Evolutionary conservation across 306 rosid genomes (phyloP), one percentile per base, ranked within the genome.

Genomic region (Cercis canadensis): DNA sequence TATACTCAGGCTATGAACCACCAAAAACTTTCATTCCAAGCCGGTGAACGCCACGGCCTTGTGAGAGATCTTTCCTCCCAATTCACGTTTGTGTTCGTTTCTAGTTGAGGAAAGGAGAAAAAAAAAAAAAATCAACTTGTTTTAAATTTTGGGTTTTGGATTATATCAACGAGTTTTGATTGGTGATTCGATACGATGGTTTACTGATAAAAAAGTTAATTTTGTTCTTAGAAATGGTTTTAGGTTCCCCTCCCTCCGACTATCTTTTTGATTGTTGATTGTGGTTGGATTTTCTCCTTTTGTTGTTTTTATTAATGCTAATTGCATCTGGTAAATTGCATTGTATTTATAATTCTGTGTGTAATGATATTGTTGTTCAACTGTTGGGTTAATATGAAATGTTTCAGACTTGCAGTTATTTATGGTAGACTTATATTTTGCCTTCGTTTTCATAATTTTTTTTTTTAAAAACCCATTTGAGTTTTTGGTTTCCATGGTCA

Each of bases 31-130:
- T 84, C 89, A 10, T 84, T 84, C 62, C 89, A 81, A 52, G 80
- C 89, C 61, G 86, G 86, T 54, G 80, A 84, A 78, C 89, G 86
- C 19, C 86, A 84, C 33, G 78, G 78, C 58, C 89, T 84, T 14
- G 89, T 81, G 68, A 54, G 73, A 4, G 73, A 4, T 37, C 40
- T 62, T 24, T 19, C 31, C 39, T 9, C 44, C 16, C n/a, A 2
- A 13, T 6, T 24, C n/a, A 14, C 10, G 8, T 33, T 1, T 51
- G 6, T 43, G 24, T 51, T 69, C 29, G 17, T 24, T 24, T 24
- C 29, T 24, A 24, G 1, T 1, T 24, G 3, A 24, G 29, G 29
- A 24, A 24, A 24, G 29, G 29, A 3, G 29, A 24, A 24, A 40
- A 41, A 41, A n/a, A 9, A 5, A 4, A 1, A 32, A 34, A 29